Evolutionary conservation across 129 eudicot genomes (phyloP).

Genomic region (Flaveria brownii): DNA sequence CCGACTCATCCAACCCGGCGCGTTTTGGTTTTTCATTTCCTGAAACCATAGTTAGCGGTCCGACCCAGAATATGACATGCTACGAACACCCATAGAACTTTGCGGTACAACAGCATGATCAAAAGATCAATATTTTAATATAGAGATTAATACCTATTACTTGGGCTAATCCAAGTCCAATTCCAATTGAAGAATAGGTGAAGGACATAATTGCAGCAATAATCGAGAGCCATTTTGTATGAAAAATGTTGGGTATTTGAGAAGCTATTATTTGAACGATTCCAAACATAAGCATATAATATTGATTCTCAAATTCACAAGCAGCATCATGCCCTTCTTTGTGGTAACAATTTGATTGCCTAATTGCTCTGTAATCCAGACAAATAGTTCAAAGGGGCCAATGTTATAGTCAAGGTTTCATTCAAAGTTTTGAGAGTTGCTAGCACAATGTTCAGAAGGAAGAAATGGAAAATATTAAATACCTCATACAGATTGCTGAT

Average conservation of each 20-base stretch:
- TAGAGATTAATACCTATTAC: constrained; percentile 48
- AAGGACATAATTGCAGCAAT: constrained; percentile 86
- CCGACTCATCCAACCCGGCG: neutral
- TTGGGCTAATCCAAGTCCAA: constrained; percentile 72
- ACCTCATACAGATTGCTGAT: constrained; percentile 76
- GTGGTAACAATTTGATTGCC: constrained; percentile 79
- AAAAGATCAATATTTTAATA: neutral
- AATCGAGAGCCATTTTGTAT: constrained; percentile 72
- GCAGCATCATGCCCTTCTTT: constrained; percentile 57
- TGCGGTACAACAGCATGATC: neutral
- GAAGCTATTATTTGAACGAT: constrained; percentile 61
- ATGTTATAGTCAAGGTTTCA: constrained; percentile 13
- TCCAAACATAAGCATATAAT: constrained; percentile 73
- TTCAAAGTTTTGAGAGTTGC: neutral
- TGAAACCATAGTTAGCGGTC: neutral
- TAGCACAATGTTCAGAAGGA: neutral
- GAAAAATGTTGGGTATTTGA: constrained; percentile 71
- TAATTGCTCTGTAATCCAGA: constrained; percentile 69
- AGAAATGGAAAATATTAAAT: constrained; percentile 11
- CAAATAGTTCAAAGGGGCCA: neutral
- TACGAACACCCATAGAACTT: neutral
- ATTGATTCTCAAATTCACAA: constrained; percentile 48
- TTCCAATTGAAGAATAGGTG: constrained; percentile 67
- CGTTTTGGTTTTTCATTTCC: neutral
- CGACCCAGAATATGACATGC: neutral